A percentile compares a stretch with the other conserved stretches of the same genome.
Conservation (phyloP, 768 basidiomycete species). For the Saitozyma sp. region DNA sequence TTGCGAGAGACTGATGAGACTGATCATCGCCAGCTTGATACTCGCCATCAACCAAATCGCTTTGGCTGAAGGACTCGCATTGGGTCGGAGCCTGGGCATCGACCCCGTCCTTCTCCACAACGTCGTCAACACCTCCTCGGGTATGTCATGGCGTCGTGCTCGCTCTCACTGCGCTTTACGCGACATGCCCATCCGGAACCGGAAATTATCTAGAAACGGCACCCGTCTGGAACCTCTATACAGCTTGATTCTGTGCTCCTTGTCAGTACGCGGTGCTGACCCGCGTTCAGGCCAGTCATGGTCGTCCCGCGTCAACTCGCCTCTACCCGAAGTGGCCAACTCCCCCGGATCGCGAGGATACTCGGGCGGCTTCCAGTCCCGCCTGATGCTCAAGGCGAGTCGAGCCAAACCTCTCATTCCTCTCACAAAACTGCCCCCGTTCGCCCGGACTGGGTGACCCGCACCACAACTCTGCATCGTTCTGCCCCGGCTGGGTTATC, state of each 20-base stretch:
- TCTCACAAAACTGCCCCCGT: no score
- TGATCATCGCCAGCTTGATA: slow-evolving; percentile 26
- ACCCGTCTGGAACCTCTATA: no score
- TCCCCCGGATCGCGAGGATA: slow-evolving; percentile 35
- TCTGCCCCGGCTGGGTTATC: no score
- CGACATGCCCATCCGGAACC: neutral
- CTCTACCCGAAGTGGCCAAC: slow-evolving; percentile 23
- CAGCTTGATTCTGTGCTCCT: neutral
- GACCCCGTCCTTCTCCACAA: slow-evolving; percentile 32
- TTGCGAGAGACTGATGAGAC: neutral
- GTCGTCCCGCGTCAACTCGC: slow-evolving; percentile 43
- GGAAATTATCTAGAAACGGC: neutral
- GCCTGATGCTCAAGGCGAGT: slow-evolving; percentile 44
- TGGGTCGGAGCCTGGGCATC: slow-evolving; percentile 38
- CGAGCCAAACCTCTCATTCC: slow-evolving; percentile 1
- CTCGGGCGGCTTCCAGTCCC: slow-evolving; percentile 37
- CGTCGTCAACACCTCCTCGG: slow-evolving; percentile 42
- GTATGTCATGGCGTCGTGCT: slow-evolving; percentile 16
- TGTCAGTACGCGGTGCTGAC: neutral
- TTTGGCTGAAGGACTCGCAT: slow-evolving; percentile 38
- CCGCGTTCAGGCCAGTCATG: slow-evolving; percentile 37
- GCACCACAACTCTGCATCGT: no score
- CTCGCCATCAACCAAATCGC: slow-evolving; percentile 47
- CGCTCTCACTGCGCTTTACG: neutral
- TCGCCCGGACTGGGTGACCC: no score